Conservation (phyloP, 345 rosid genomes). For the Schrenkiella parvula region DNA sequence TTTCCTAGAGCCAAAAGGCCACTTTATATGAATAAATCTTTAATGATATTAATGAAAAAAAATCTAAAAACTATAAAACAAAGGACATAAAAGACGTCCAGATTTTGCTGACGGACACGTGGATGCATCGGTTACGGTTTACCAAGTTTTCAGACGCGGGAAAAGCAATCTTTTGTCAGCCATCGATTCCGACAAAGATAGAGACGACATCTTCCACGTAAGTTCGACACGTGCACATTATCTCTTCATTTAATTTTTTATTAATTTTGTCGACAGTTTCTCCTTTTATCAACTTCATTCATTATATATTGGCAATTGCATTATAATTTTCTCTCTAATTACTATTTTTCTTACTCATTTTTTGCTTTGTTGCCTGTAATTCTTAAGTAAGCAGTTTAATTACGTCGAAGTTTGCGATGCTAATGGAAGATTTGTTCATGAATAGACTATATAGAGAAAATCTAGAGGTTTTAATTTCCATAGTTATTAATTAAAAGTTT, state of each 20-base stretch:
- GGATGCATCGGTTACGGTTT: neutral
- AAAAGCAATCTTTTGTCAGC: slow-evolving; percentile 23
- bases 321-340: neutral
- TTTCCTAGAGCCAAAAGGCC: slow-evolving; percentile 3
- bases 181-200: slow-evolving; percentile 12
- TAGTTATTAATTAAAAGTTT: neutral
- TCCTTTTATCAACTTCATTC: neutral
- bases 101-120: slow-evolving; percentile 12
- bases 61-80: neutral
- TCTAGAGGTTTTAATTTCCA: neutral
- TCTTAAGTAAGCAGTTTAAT: neutral
- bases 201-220: neutral
- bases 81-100: neutral
- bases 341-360: neutral
- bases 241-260: neutral
- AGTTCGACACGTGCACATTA: slow-evolving; percentile 8
- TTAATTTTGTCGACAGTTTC: neutral
- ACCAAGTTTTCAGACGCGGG: neutral
- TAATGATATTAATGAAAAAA: neutral
- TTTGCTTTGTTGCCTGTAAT: neutral
- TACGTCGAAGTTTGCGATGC: neutral
- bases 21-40: neutral
- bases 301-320: neutral
- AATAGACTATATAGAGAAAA: neutral
- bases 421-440: neutral